Evolutionary conservation across 805 yeast genomes (phyloP).

Genomic region (Blastobotrys terrestris): DNA sequence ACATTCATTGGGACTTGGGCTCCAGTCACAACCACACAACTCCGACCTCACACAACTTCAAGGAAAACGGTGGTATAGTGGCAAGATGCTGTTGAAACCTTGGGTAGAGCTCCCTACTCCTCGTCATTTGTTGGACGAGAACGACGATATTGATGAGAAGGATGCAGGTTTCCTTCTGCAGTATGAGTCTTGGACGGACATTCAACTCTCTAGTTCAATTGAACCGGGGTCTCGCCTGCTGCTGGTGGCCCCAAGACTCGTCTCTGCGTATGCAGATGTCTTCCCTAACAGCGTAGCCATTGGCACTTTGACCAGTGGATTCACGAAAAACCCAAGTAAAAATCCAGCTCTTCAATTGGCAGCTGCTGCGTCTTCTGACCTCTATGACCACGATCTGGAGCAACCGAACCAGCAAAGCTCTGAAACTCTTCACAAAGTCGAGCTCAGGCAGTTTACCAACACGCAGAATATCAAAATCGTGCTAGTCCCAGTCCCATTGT

Average conservation of each 20-base stretch:
- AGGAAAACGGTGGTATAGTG: not conserved
- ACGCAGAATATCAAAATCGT: not conserved
- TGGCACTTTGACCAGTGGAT: slow-evolving; percentile 7
- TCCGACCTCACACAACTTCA: not conserved
- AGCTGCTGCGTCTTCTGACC: slow-evolving; percentile 2
- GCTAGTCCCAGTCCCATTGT: slow-evolving; percentile 10
- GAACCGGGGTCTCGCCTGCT: slow-evolving; percentile 6
- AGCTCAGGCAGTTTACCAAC: not conserved
- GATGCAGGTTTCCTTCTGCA: slow-evolving; percentile 10
- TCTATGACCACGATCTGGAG: slow-evolving; percentile 14
- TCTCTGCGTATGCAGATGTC: slow-evolving; percentile 7
- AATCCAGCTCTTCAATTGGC: not conserved
- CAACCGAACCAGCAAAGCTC: not conserved
- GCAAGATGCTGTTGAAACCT: slow-evolving; percentile 21
- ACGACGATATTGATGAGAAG: slow-evolving; percentile 24
- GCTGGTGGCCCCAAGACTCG: slow-evolving; percentile 17
- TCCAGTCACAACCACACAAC: not conserved
- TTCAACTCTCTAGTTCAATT: not conserved
- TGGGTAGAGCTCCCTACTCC: slow-evolving; percentile 44
- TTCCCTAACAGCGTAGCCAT: not conserved
- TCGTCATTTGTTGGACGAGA: slow-evolving; percentile 47
- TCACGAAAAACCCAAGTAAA: not conserved
- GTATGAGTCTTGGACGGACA: slow-evolving; percentile 15
- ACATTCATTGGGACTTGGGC: too few relatives aligned
- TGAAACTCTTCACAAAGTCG: slow-evolving; percentile 4